Evolutionary conservation across 75 land plant genomes (phyloP).

Genomic region (Adiantum capillusveneris): DNA sequence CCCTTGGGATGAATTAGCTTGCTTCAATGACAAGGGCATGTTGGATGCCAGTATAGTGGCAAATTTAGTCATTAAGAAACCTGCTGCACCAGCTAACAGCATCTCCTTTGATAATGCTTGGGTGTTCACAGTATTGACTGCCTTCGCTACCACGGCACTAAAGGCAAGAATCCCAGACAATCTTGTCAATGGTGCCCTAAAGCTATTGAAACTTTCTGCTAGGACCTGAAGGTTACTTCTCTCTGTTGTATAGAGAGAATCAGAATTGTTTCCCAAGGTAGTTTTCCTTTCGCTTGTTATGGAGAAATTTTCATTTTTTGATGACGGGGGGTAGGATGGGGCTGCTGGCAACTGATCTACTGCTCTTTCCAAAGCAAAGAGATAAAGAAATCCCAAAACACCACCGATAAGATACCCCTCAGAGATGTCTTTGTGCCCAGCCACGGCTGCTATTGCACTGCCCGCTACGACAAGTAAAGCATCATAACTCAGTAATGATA

Average conservation of each 20-base stretch:
- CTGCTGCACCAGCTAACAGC: constrained; percentile 16
- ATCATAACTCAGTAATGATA: constrained; percentile 3
- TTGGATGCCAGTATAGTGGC: constrained; percentile 14
- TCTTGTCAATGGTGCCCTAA: constrained; percentile 9
- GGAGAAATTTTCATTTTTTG: too few relatives aligned
- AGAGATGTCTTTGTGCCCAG: constrained; percentile 4
- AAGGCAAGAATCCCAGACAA: constrained; percentile 10
- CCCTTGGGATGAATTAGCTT: too few relatives aligned
- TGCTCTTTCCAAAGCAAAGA: constrained; percentile 11
- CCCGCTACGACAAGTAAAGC: constrained; percentile 13
- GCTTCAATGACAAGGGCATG: too few relatives aligned
- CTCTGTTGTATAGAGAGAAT: too few relatives aligned
- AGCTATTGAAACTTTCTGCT: not conserved
- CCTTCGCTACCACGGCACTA: constrained; percentile 7
- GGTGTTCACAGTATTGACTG: not conserved
- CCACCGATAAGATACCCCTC: constrained; percentile 17
- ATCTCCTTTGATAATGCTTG: constrained; percentile 3
- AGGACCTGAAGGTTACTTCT: too few relatives aligned
- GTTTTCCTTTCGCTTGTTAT: too few relatives aligned
- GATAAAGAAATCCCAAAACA: constrained; percentile 11
- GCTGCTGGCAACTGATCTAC: constrained; percentile 16
- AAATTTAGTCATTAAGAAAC: constrained; percentile 13
- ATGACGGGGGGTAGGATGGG: too few relatives aligned
- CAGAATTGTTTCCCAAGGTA: too few relatives aligned
- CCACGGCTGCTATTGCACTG: constrained; percentile 1